A percentile compares a stretch with the other conserved stretches of the same genome.
Conservation (phyloP, 2,329 filamentous ascomycete species). For the Paracamarosporium sp. region DNA sequence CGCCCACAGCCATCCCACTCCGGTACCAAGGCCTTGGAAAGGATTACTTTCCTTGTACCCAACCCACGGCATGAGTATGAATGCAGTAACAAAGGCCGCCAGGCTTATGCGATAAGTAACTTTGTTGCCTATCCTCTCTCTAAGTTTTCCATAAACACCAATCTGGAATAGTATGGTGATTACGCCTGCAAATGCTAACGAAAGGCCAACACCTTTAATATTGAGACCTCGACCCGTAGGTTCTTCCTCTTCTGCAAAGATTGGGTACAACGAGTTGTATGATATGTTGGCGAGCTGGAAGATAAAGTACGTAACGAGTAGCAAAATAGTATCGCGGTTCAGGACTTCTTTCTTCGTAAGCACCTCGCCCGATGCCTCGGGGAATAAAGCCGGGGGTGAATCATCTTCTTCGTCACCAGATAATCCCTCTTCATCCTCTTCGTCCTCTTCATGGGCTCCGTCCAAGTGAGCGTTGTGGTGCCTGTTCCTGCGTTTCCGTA, state of each 20-base stretch:
- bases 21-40: constrained; percentile 61
- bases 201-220: constrained; percentile 83
- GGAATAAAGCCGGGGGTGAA: constrained; percentile 49
- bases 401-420: constrained; percentile 50
- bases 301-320: constrained; percentile 86
- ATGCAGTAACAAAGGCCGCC: constrained; percentile 80
- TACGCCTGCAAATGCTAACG: constrained; percentile 81
- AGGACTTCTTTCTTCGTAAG: constrained; percentile 67
- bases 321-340: constrained; percentile 80
- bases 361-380: constrained; percentile 46
- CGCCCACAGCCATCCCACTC: constrained; percentile 74
- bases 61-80: constrained; percentile 88
- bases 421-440: constrained; percentile 47
- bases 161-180: constrained; percentile 92
- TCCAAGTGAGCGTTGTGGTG: constrained; percentile 41
- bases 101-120: constrained; percentile 81
- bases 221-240: constrained; percentile 79
- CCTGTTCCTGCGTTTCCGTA: constrained; percentile 30
- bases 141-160: constrained; percentile 79
- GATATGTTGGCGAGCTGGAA: constrained; percentile 95
- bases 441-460: constrained; percentile 48
- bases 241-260: constrained; percentile 78
- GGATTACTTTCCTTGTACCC: constrained; percentile 71
- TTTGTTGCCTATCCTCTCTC: constrained; percentile 82
- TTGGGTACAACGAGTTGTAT: constrained; percentile 93